Percentiles rank a stretch among this genome's conserved stretches.
Evolutionary conservation across 768 basidiomycete species (phyloP).

Genomic region (Mycena leptocephala): DNA sequence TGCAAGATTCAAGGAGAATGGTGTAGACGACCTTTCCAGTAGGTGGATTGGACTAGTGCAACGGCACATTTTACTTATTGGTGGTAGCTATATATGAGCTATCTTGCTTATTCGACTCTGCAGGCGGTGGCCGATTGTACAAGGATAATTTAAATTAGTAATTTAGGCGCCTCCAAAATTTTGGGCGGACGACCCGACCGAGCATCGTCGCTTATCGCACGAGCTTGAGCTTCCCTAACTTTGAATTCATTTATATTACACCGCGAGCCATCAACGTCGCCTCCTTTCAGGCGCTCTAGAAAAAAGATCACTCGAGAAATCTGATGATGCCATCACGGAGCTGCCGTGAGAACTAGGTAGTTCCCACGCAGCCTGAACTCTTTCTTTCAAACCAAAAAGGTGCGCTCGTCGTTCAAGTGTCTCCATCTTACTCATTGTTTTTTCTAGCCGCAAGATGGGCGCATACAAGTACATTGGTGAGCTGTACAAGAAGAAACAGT

Average conservation of each 20-base stretch:
- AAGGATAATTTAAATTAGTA: not conserved
- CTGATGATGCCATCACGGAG: no score
- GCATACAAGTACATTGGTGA: conserved; percentile 98
- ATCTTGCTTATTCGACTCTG: no score
- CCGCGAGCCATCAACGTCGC: conserved; percentile 39
- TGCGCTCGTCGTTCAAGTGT: not conserved
- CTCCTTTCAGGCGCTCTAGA: conserved; percentile 20
- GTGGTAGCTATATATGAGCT: no score
- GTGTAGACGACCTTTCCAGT: conserved; percentile 42
- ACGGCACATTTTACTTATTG: not conserved
- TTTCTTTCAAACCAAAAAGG: conserved; percentile 18
- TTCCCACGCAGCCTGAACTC: not conserved
- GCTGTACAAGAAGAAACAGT: conserved; percentile 98
- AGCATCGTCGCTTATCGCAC: conserved; percentile 47
- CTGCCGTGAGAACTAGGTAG: not conserved
- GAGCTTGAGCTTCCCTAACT: conserved; percentile 27
- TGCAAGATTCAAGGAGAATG: conserved; percentile 59
- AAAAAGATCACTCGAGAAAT: no score
- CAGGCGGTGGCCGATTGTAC: no score
- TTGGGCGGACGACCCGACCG: conserved; percentile 24
- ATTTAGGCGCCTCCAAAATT: conserved; percentile 25
- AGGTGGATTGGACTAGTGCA: not conserved
- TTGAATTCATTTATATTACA: conserved; percentile 35
- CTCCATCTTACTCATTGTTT: not conserved
- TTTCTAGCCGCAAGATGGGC: conserved; percentile 79